Base-by-base conservation (phyloP, 2,329 filamentous ascomycete species). In the Botrytis medusae region DNA sequence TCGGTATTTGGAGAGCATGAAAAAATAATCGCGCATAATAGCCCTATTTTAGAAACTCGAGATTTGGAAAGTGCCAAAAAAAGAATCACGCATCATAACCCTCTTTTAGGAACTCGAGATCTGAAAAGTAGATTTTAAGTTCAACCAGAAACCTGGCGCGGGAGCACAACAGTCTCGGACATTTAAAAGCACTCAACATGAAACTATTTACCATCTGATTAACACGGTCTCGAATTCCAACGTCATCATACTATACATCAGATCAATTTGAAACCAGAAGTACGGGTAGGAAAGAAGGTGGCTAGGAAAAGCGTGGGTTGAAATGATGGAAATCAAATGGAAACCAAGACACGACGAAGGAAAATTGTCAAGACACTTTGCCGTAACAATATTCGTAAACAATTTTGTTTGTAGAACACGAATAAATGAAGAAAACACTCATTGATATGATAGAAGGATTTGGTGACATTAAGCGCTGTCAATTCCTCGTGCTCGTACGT, bases 381-480 rank as follows among this genome's bases (percentile, higher is more conserved):
- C 25, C 34, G 34, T 68, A 29, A 68, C 32, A 42, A 68, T 68
- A 0, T 9, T 57, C 34, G 14, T 67, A 29, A 40, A 67, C 5
- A 22, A 54, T 40, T 20, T 20, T 29, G 25, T 40, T 54, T 25
- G 64, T 68, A 42, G 14, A 42, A 68, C 64, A 2, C 10, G 10
- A 42, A 42, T 57, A 68, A 29, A 57, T 68, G 48, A 68, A 68
- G 34, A 42, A 57, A 57, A 68, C 44, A 32, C 2, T 54, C 34
- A 16, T 29, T 68, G 64, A 18, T 16, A 57, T 68, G 34, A 18
- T 68, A 42, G 37, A 20, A 29, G 37, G 46, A 34, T 40, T 29
- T 54, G 64, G 48, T 68, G 48, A 68, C 48, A 57, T 68, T 54
- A 42, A 68, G 34, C 37, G 64, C 64, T 57, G 64, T 57, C 48